A percentile compares a stretch with the other conserved stretches of the same genome.
phyloP scores from a whole-genome alignment of 163 green algal species.

The Picocystis sp. region DNA sequence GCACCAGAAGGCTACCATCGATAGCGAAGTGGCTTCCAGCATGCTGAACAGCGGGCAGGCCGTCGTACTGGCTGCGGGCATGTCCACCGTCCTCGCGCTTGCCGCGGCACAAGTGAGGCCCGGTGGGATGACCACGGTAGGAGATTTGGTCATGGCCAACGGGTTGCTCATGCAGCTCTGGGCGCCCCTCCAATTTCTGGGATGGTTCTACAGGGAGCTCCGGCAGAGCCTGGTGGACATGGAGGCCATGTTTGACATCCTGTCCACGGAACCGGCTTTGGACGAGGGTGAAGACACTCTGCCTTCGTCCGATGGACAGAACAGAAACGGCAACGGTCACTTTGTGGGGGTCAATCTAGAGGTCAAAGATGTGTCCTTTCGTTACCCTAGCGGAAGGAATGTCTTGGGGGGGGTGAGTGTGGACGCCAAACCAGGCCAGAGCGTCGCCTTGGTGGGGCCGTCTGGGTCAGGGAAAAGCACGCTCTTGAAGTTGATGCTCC shows the following conservation, averaged over 20 bases:
- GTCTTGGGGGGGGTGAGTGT: constrained; percentile 35
- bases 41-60: constrained; percentile 76
- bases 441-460: constrained; percentile 46
- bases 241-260: constrained; percentile 75
- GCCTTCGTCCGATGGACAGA: not conserved
- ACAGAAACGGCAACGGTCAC: not conserved
- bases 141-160: constrained; percentile 87
- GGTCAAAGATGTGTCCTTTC: constrained; percentile 20
- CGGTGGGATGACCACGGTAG: constrained; percentile 31
- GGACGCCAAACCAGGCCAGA: constrained; percentile 32
- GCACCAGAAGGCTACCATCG: constrained; percentile 50
- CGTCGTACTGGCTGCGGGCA: constrained; percentile 41
- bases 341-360: constrained; percentile 5
- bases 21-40: constrained; percentile 50
- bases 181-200: constrained; percentile 80
- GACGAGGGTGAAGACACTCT: not conserved
- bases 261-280: constrained; percentile 31
- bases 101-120: constrained; percentile 11
- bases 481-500: not conserved
- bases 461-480: constrained; percentile 22
- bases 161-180: constrained; percentile 89
- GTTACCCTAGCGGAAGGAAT: constrained; percentile 5
- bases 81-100: constrained; percentile 42
- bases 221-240: constrained; percentile 79
- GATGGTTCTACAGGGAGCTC: constrained; percentile 40